These are phyloP conservation scores for Rhinocladiella similis DNA, from an alignment of 2,329 filamentous ascomycete species.

Conservation along the genomic window DNA sequence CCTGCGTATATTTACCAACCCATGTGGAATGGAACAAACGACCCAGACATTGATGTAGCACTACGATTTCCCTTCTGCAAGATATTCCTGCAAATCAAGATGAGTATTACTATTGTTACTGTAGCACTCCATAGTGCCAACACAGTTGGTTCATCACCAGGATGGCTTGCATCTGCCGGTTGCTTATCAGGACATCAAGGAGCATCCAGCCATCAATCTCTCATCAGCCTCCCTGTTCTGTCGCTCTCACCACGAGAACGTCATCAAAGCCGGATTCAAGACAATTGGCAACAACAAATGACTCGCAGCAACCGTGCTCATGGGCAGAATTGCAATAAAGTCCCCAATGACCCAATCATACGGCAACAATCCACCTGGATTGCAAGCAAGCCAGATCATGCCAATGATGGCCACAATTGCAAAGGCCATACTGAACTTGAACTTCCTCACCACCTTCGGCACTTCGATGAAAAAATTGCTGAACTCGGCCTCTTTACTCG, in stretches of 20 bases:
- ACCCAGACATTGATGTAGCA: too few relatives aligned
- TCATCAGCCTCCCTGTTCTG: neutral
- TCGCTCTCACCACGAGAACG: slow-evolving; percentile 29
- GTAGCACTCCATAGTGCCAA: too few relatives aligned
- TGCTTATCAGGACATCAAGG: too few relatives aligned
- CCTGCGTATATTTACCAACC: too few relatives aligned
- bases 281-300: slow-evolving; percentile 33
- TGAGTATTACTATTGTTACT: too few relatives aligned
- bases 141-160: neutral
- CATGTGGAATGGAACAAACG: too few relatives aligned
- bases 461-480: slow-evolving; percentile 85
- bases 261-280: slow-evolving; percentile 34
- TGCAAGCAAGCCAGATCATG: slow-evolving; percentile 51
- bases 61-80: too few relatives aligned
- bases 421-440: slow-evolving; percentile 60
- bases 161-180: neutral
- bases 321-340: slow-evolving; percentile 63
- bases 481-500: slow-evolving; percentile 69
- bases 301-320: slow-evolving; percentile 49
- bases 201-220: neutral
- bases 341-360: slow-evolving; percentile 57
- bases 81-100: too few relatives aligned
- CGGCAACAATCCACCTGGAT: slow-evolving; percentile 39
- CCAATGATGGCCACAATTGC: slow-evolving; percentile 47
- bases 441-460: slow-evolving; percentile 73